phyloP scores from a whole-genome alignment of 176 grass and related monocot species.

The Eragrostis nindensis region DNA sequence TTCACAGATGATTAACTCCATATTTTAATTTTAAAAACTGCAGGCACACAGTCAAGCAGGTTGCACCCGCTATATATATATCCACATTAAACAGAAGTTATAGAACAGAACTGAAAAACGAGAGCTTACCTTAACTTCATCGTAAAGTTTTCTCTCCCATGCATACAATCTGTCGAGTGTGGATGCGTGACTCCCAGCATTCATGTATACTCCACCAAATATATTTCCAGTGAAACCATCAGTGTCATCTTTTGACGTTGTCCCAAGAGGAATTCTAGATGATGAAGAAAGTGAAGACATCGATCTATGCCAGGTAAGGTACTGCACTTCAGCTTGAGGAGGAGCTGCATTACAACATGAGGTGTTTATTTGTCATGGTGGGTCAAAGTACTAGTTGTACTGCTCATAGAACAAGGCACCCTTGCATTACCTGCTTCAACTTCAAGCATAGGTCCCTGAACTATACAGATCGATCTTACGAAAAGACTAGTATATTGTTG shows the following conservation, averaged over 20 bases:
- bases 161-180: conserved; percentile 93
- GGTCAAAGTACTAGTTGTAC: conserved; percentile 22
- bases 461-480: not conserved
- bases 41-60: not conserved
- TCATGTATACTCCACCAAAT: conserved; percentile 82
- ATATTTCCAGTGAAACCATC: conserved; percentile 70
- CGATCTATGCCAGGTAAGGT: conserved; percentile 88
- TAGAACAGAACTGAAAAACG: conserved; percentile 20
- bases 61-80: not conserved
- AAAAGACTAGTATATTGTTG: not conserved
- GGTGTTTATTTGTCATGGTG: conserved; percentile 26
- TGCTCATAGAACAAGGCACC: conserved; percentile 10
- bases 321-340: conserved; percentile 65
- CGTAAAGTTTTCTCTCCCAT: conserved; percentile 98
- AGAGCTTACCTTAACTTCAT: conserved; percentile 92
- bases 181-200: conserved; percentile 92
- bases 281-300: conserved; percentile 91
- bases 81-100: conserved; percentile 24
- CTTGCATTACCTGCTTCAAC: not conserved
- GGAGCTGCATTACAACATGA: conserved; percentile 70
- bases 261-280: conserved; percentile 75
- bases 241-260: conserved; percentile 53
- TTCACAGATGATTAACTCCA: conserved; percentile 16
- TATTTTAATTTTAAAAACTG: conserved; percentile 4
- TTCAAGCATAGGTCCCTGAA: not conserved